A percentile compares a stretch with the other conserved stretches of the same genome.
Conservation (phyloP, 441 rosid species). For the Brassica hybrid region DNA sequence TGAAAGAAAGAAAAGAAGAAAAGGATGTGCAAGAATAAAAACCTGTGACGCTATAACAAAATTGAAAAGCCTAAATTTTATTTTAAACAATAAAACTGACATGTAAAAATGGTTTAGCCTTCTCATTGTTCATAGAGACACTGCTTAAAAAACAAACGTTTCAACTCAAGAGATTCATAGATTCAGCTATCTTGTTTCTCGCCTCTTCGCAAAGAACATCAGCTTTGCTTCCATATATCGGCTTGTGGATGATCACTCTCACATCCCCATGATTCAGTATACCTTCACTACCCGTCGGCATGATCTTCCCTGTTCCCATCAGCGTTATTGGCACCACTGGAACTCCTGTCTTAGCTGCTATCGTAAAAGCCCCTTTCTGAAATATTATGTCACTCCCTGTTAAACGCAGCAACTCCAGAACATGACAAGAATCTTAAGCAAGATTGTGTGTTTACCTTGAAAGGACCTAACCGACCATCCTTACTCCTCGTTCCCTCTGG, state of each 20-base stretch:
- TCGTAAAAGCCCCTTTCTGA: conserved; percentile 91
- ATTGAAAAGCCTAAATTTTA: background rate
- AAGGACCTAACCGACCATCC: conserved; percentile 77
- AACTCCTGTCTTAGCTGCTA: conserved; percentile 84
- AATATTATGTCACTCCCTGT: background rate
- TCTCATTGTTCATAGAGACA: conserved; percentile 13
- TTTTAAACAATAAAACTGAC: conserved; percentile 9
- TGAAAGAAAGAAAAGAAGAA: background rate
- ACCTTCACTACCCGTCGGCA: conserved; percentile 83
- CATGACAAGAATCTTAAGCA: background rate
- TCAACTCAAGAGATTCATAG: conserved; percentile 51
- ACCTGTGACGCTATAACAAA: background rate
- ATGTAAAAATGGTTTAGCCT: conserved; percentile 20
- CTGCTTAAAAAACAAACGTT: too few relatives aligned
- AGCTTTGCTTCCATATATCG: conserved; percentile 69
- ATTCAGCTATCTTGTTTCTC: conserved; percentile 59
- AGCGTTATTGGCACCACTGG: conserved; percentile 85
- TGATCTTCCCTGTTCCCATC: conserved; percentile 84
- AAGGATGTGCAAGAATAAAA: too few relatives aligned
- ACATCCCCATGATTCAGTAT: conserved; percentile 68
- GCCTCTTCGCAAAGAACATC: conserved; percentile 67
- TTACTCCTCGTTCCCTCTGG: conserved; percentile 95
- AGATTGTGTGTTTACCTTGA: conserved; percentile 70
- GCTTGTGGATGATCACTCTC: conserved; percentile 74
- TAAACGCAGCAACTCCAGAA: background rate